A percentile compares a stretch with the other conserved stretches of the same genome.
These are phyloP conservation scores for Infundibulicybe gibba DNA, from an alignment of 768 basidiomycete species.

Conservation along the genomic window DNA sequence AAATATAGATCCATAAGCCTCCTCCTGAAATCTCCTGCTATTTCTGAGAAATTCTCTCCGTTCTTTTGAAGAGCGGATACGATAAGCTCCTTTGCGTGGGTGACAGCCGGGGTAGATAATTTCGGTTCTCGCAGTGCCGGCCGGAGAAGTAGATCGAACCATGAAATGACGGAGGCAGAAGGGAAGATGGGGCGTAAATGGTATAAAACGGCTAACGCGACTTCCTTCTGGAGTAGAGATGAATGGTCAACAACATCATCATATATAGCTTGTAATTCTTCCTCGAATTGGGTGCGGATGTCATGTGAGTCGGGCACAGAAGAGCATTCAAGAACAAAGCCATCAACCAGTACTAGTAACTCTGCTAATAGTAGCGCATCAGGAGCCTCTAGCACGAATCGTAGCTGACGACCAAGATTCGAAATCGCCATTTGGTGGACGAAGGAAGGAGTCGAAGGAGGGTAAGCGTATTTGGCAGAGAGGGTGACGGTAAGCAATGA, in stretches of 20 bases:
- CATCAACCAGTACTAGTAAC: slow-evolving; percentile 47
- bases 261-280: slow-evolving; percentile 63
- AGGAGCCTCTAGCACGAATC: slow-evolving; percentile 51
- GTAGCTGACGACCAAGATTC: slow-evolving; percentile 47
- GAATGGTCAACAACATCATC: slow-evolving; percentile 63
- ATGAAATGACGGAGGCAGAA: slow-evolving; percentile 66
- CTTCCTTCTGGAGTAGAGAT: slow-evolving; percentile 56
- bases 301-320: slow-evolving; percentile 32
- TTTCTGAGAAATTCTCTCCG: slow-evolving; percentile 37
- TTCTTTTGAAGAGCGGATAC: slow-evolving; percentile 55
- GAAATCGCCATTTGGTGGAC: slow-evolving; percentile 27
- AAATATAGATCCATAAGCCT: slow-evolving; percentile 74
- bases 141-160: slow-evolving; percentile 81
- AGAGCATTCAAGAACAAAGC: slow-evolving; percentile 50
- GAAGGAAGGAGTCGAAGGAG: background rate
- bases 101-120: slow-evolving; percentile 52
- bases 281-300: slow-evolving; percentile 51
- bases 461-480: slow-evolving; percentile 12
- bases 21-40: slow-evolving; percentile 62
- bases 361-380: slow-evolving; percentile 50
- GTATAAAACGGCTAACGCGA: slow-evolving; percentile 63
- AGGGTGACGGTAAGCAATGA: slow-evolving; percentile 18
- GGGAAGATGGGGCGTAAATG: slow-evolving; percentile 61
- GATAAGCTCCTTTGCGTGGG: slow-evolving; percentile 72
- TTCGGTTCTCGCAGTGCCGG: slow-evolving; percentile 75